A percentile compares a stretch with the other conserved stretches of the same genome.
These are phyloP conservation scores for Galerina marginata DNA, from an alignment of 768 basidiomycete genomes.

Conservation along the genomic window DNA sequence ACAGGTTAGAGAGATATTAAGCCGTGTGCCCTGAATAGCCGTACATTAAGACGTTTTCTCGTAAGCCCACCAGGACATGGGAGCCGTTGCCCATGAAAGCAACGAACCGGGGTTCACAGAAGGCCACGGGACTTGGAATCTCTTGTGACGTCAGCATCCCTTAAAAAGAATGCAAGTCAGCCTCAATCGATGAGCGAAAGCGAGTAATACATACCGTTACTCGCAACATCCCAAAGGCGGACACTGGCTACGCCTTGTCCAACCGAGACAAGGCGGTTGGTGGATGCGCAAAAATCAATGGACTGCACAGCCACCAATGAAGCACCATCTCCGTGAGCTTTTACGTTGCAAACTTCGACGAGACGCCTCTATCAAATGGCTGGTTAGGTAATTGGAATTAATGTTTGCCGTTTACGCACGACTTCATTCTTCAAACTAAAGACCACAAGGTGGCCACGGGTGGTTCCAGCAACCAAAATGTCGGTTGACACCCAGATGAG, in stretches of 20 bases:
- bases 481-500: constrained; percentile 9
- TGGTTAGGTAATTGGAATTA: background rate
- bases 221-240: too few species aligned
- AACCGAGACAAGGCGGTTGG: too few species aligned
- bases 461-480: constrained; percentile 3
- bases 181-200: background rate
- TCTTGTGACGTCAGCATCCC: background rate
- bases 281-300: too few species aligned
- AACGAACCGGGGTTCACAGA: background rate
- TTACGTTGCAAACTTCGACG: constrained; percentile 1
- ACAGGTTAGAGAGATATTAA: too few species aligned
- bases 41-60: background rate
- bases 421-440: constrained; percentile 2
- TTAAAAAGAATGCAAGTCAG: background rate
- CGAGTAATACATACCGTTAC: background rate
- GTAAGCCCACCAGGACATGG: background rate
- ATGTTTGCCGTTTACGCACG: background rate
- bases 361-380: background rate
- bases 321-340: too few species aligned
- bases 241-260: too few species aligned
- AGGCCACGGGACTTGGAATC: background rate
- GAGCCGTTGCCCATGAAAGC: background rate
- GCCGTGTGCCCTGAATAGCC: too few species aligned
- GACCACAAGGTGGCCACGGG: constrained; percentile 2
- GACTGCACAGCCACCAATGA: too few species aligned